These are phyloP conservation scores for Metrosideros polymorpha DNA, from an alignment of 441 rosid genomes.

Conservation along the genomic window DNA sequence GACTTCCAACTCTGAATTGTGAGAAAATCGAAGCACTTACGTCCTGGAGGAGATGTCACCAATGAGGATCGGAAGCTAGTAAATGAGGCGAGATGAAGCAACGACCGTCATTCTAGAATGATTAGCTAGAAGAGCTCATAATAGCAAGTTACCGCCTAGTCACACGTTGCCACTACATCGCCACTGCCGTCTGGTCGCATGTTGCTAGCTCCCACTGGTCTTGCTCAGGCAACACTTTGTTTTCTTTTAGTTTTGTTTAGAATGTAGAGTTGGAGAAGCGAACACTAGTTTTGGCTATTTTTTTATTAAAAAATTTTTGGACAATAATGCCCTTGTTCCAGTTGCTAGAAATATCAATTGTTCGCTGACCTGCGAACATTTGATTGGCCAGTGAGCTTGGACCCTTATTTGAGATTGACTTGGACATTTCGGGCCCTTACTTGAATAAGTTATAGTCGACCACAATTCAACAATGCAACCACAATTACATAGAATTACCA, in stretches of 20 bases:
- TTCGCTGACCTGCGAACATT: too few species aligned
- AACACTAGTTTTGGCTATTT: neutral
- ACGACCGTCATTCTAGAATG: neutral
- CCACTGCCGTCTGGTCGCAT: neutral
- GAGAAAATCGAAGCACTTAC: neutral
- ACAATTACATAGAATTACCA: too few species aligned
- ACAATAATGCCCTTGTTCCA: too few species aligned
- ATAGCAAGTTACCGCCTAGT: too few species aligned
- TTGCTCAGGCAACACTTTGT: neutral
- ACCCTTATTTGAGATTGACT: too few species aligned
- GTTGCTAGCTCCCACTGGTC: accelerated
- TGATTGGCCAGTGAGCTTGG: too few species aligned
- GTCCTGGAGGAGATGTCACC: neutral
- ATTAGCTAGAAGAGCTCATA: neutral
- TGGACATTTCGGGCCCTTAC: too few species aligned
- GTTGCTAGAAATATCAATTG: too few species aligned
- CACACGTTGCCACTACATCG: too few species aligned
- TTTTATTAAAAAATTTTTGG: neutral
- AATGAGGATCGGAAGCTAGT: accelerated
- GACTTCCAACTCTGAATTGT: accelerated
- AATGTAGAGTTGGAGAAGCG: neutral
- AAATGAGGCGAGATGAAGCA: neutral
- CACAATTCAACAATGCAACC: too few species aligned
- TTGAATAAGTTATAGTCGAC: too few species aligned
- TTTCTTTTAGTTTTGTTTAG: neutral